Base-by-base conservation (phyloP, 2,329 filamentous ascomycete species). In the Phaeomoniella chlamydospora region DNA sequence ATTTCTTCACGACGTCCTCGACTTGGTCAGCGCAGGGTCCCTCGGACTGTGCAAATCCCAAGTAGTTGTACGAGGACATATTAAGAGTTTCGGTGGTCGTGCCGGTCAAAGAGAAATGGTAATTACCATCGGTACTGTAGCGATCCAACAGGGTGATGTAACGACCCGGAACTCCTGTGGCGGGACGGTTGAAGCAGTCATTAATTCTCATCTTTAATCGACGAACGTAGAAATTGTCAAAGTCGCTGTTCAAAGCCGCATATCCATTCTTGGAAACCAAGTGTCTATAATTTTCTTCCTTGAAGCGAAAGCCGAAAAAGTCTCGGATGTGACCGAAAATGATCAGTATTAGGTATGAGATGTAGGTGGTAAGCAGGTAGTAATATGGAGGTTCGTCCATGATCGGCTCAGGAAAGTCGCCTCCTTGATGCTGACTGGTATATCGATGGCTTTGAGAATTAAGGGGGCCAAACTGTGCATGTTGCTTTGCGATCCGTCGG, bases 21-120 rank as follows among this genome's bases (percentile, higher is more conserved):
- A 88, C 84, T 11, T 83, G 80, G 56, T 96, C 88, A 33, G 90
- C 90, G 53, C 90, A 98, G 29, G 90, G 88, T 9, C 90, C 90
- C 46, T 96, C 87, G 0, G 90, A 94, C 58, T 98, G 90, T 35
- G 90, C 90, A 51, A 98, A 98, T 31, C 90, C 90, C 15, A 98
- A 81, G 55, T 98, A 98, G 61, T 98, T 98, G 71, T 98, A 98
- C 1, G 90, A 98, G 65, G 88, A 94, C 80, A 98, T 81, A 62
- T 98, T 98, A 49, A 98, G 67, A 0, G 90, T 96, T 59, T 98
- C 85, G 1, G 88, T 96, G 40, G 75, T 80, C 33, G 85, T 93
- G 39, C 90, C 90, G 2, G 83, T 87, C 58, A 86, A 77, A 54
- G 82, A 74, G 66, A 94, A 98, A 39, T 80, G 79, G 51, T 80